Percentiles rank a stretch among this genome's conserved stretches.
These are phyloP conservation scores for Colletotrichum cereale DNA, from an alignment of 2,329 filamentous ascomycete species.

Conservation along the genomic window DNA sequence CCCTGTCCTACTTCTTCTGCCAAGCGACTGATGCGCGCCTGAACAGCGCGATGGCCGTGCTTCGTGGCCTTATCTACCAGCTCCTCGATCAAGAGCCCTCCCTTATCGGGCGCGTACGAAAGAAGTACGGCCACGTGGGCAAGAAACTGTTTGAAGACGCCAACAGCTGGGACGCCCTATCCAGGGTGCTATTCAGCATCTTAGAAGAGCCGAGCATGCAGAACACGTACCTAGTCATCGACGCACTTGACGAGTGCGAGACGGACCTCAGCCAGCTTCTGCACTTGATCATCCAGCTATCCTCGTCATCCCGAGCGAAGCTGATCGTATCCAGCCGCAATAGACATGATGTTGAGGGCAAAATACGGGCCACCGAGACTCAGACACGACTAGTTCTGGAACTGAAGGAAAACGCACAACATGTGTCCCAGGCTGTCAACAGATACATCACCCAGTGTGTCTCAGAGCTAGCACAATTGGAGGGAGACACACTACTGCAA, in stretches of 20 bases:
- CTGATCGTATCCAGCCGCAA: conserved; percentile 62
- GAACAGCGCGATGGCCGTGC: too few relatives aligned
- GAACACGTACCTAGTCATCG: too few relatives aligned
- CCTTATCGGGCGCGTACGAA: too few relatives aligned
- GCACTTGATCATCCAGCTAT: conserved; percentile 44
- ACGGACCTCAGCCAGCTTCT: too few relatives aligned
- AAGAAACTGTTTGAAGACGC: conserved; percentile 43
- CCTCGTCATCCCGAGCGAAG: conserved; percentile 48
- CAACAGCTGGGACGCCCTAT: too few relatives aligned
- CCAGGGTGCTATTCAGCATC: conserved; percentile 52
- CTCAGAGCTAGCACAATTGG: conserved; percentile 40
- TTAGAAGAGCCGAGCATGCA: too few relatives aligned
- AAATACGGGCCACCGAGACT: conserved; percentile 42
- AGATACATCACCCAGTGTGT: conserved; percentile 50
- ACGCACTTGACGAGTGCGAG: too few relatives aligned
- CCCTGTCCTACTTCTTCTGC: too few relatives aligned
- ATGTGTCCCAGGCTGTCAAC: conserved; percentile 50
- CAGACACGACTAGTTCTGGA: conserved; percentile 50
- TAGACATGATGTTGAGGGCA: conserved; percentile 50
- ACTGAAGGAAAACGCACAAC: conserved; percentile 47
- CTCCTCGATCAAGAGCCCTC: too few relatives aligned
- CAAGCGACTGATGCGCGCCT: too few relatives aligned
- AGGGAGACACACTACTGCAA: conserved; percentile 27
- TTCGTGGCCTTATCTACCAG: too few relatives aligned
- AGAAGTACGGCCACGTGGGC: too few relatives aligned